These are phyloP conservation scores for Arthrinium phaeospermum DNA, from an alignment of 2,329 filamentous ascomycete genomes.

Conservation along the genomic window DNA sequence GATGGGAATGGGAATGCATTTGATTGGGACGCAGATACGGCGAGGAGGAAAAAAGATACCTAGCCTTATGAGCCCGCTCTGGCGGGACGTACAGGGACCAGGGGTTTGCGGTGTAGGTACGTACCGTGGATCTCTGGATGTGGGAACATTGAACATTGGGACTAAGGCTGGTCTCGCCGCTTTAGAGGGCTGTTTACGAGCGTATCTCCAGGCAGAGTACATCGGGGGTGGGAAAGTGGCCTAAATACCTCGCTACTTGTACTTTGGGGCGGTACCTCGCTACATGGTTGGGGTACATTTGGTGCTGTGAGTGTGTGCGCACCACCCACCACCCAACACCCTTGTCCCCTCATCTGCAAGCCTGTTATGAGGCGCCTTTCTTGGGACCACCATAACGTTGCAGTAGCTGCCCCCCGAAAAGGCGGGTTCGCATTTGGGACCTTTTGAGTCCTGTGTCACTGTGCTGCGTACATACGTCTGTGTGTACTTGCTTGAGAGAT, in stretches of 20 bases:
- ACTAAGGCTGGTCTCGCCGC: background rate
- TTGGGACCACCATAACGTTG: constrained; percentile 21
- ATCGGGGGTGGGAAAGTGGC: background rate
- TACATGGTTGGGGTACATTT: constrained; percentile 19
- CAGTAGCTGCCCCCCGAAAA: constrained; percentile 25
- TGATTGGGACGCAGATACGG: background rate
- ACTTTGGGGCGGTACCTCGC: background rate
- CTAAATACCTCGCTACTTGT: constrained; percentile 17
- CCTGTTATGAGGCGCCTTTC: constrained; percentile 22
- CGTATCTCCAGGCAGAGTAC: background rate
- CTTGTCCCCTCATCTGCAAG: constrained; percentile 18
- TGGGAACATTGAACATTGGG: background rate
- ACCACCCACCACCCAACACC: constrained; percentile 12
- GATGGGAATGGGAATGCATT: background rate
- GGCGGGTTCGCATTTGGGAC: constrained; percentile 21
- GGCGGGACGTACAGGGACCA: constrained; percentile 10
- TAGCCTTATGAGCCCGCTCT: constrained; percentile 16
- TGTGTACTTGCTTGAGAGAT: background rate
- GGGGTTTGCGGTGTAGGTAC: constrained; percentile 9
- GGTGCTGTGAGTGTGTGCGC: background rate
- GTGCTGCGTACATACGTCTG: constrained; percentile 12
- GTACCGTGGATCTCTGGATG: background rate
- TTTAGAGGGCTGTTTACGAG: constrained; percentile 11
- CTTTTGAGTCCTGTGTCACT: constrained; percentile 13
- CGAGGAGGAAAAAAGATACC: background rate